Base-by-base conservation (phyloP, 352 stramenopile genomes). In the Halophytophthora polymorphica region DNA sequence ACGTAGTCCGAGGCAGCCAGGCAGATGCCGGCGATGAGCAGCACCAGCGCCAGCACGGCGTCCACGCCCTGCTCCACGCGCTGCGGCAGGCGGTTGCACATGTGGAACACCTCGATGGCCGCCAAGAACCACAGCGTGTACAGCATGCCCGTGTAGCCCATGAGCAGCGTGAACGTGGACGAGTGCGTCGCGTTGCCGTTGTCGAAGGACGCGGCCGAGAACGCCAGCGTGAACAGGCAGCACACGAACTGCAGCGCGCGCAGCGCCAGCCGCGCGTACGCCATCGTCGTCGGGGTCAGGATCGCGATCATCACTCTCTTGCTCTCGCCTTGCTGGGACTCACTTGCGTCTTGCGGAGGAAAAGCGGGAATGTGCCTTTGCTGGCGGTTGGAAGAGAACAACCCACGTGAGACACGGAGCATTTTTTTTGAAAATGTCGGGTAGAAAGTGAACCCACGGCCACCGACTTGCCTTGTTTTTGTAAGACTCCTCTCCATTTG, bases 111-210 rank as follows among this genome's bases (percentile, higher is more conserved):
- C 46, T 89, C 69, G 18, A 89, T 61, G 6, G 57, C 66, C 21
- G 64, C 44, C 3, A 83, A 6, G 28, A 58, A 54, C 59, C 64
- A 86, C 38, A 86, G 56, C n/a, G 47, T 57, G 65, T 83, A 87
- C 11, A 89, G 49, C 74, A 87, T 74, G 15, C 66, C 53, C 15
- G 73, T 78, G 64, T 86, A 87, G 22, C 64, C 65, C 56, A 86
- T 74, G 44, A 88, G 53, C 17, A 83, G 50, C 2, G 52, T 62
- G 46, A 88, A 88, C 23, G 64, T 83, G 45, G 73, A 72, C 15
- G 56, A 56, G 50, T 71, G 56, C 34, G 56, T 40, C 35, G 57
- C 56, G 61, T 73, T 57, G 11, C 63, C 61, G n/a, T 61, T 64
- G 34, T 55, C 56, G 45, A 66, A 73, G 17, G 59, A 55, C 1